phyloP scores from a whole-genome alignment of 192 early-diverging fungal species.

The Oehlia diaphana region DNA sequence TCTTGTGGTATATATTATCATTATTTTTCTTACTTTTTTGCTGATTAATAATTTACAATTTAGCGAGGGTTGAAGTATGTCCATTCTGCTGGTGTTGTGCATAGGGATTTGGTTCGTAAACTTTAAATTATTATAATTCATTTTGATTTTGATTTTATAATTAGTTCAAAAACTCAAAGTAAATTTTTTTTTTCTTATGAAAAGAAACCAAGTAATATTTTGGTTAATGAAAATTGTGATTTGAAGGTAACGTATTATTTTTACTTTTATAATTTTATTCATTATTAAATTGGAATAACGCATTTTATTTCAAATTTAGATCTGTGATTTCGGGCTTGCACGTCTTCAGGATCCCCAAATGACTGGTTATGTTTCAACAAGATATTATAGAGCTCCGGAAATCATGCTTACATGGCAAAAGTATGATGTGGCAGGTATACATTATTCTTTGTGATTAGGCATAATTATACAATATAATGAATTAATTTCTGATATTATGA shows the following conservation, averaged over 20 bases:
- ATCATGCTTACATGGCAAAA: slow-evolving; percentile 99
- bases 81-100: slow-evolving; percentile 93
- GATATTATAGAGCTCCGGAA: slow-evolving; percentile 97
- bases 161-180: background rate
- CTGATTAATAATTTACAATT: slow-evolving; percentile 1
- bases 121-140: background rate
- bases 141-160: background rate
- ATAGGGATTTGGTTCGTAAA: slow-evolving; percentile 80
- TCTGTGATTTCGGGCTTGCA: slow-evolving; percentile 97
- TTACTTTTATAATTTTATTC: no score
- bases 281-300: background rate
- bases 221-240: slow-evolving; percentile 98
- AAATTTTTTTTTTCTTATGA: background rate
- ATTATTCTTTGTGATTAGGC: no score
- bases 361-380: slow-evolving; percentile 97
- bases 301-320: slow-evolving; percentile 41
- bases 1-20: background rate
- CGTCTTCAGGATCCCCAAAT: slow-evolving; percentile 93
- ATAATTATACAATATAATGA: no score
- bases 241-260: slow-evolving; percentile 58
- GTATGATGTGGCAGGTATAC: slow-evolving; percentile 81
- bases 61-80: slow-evolving; percentile 89
- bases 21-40: background rate
- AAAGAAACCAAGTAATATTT: slow-evolving; percentile 91
- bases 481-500: background rate